Base-by-base conservation (phyloP, 139 green algal genomes). In the Volvox africanus region DNA sequence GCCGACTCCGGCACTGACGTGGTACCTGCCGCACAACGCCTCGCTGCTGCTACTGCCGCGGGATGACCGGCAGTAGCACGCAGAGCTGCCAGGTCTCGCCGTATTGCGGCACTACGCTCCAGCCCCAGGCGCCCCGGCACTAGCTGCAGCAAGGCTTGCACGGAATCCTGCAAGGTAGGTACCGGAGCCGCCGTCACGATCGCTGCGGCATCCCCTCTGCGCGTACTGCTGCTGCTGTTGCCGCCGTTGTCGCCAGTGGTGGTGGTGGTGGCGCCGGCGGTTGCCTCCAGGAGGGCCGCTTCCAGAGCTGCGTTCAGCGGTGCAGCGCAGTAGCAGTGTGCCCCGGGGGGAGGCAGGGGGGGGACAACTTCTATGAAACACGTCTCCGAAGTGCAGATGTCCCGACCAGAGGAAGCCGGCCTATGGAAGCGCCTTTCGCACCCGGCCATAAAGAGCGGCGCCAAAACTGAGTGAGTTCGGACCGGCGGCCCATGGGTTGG, bases 231-330 rank as follows among this genome's bases (percentile, higher is more conserved):
- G 76, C 5, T 68, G 35, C 65, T n/a, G 83, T 12, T 33, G 35
- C 33, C 5, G 19, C 33, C 37, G 30, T 9, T 37, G 32, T 67
- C 35, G 62, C 62, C 55, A 50, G 20, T n/a, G 76, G 36, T 65
- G 78, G 36, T 26, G 78, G 78, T 26, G 20, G 20, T 18, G 62
- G 14, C 73, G 84, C 32, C 22, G 84, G 85, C 50, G 20, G 73
- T 61, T n/a, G 86, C 86, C 19, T 83, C 50, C 26, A 17, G 0
- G 33, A 91, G 61, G 2, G 87, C 87, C 20, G 61, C 33, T 61
- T 91, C 87, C 6, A 91, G 76, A 0, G 87, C 87, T 86, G 76
- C 32, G 76, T 61, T 19, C 17, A 18, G 73, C 20, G 73, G 35
- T 37, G 73, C 17, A n/a, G n/a, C n/a, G n/a, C n/a, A n/a, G 73